phyloP scores from a whole-genome alignment of 768 basidiomycete species.

The Tricholoma sp. region DNA sequence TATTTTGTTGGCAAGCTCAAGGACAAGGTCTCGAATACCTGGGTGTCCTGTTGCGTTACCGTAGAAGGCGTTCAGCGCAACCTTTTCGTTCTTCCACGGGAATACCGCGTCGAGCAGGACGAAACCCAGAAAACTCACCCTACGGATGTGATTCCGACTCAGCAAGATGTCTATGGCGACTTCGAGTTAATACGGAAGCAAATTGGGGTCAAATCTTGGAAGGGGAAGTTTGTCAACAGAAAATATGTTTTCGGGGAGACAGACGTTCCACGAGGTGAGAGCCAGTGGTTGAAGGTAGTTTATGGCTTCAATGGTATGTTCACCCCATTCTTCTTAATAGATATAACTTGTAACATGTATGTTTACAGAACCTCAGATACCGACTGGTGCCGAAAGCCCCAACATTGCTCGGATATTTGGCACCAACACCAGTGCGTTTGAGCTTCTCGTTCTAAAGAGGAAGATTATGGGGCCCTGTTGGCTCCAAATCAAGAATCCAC shows the following conservation, averaged over 20 bases:
- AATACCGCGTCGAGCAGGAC: slow-evolving; percentile 50
- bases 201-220: slow-evolving; percentile 70
- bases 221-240: slow-evolving; percentile 79
- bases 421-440: slow-evolving; percentile 89
- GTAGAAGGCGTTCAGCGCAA: slow-evolving; percentile 87
- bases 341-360: neutral
- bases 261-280: slow-evolving; percentile 74
- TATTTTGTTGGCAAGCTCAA: slow-evolving; percentile 90
- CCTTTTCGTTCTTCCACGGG: slow-evolving; percentile 81
- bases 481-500: slow-evolving; percentile 78
- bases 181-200: slow-evolving; percentile 77
- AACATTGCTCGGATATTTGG: slow-evolving; percentile 89
- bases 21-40: slow-evolving; percentile 63
- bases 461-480: slow-evolving; percentile 99
- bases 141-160: slow-evolving; percentile 69
- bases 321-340: neutral
- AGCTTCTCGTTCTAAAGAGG: slow-evolving; percentile 87
- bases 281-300: slow-evolving; percentile 89
- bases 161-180: slow-evolving; percentile 73
- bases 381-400: slow-evolving; percentile 66
- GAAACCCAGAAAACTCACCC: slow-evolving; percentile 58
- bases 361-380: slow-evolving; percentile 64
- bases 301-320: slow-evolving; percentile 81
- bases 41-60: slow-evolving; percentile 84
- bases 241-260: slow-evolving; percentile 90